Evolutionary conservation across 2,329 filamentous ascomycete species (phyloP), one percentile per base, ranked within the genome.

Genomic region (Pseudocercospora pini-densiflorae): DNA sequence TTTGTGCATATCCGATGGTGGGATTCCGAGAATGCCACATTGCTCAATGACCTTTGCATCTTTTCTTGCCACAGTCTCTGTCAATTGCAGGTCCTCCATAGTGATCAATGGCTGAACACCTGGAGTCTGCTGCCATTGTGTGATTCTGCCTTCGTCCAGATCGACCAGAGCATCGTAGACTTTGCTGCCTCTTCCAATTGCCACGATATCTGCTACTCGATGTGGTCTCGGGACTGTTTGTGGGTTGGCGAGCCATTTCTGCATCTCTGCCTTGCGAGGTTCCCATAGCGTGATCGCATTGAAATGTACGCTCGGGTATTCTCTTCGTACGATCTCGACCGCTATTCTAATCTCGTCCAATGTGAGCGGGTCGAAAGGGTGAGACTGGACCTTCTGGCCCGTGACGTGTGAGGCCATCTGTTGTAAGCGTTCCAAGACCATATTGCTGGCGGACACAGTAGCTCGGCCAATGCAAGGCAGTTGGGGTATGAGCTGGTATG

Each of bases 21-120:
- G 87, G 67, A 97, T 92, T 1, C 94, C 94, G 66, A 93, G 87
- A 66, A 97, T 86, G 6, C 86, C 87, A 75, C 94, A 97, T 79
- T 97, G 93, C 79, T 97, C 92, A 71, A 97, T 95, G 67, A 97
- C 93, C 74, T 90, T 91, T 14, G 92, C 88, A 76, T 97, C 92
- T 73, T 88, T 89, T 70, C 93, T 88, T 66, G 89, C 87, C 54
- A 94, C 81, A 64, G 86, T 84, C 80, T 97, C 94, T 1, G 97
- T 93, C 63, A 88, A 85, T 73, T 93, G 87, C 40, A 97, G 84
- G 77, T 97, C 94, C 76, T 97, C 93, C 87, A 96, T 93, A 0
- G 92, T 97, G 76, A 97, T 96, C 78, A 97, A 86, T 29, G 93
- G 94, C 79, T 97, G 93, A 14, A 93, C 88, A 24, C 90, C 91